Evolutionary conservation across 2,329 filamentous ascomycete species (phyloP).

Genomic region (Alternaria longipes): DNA sequence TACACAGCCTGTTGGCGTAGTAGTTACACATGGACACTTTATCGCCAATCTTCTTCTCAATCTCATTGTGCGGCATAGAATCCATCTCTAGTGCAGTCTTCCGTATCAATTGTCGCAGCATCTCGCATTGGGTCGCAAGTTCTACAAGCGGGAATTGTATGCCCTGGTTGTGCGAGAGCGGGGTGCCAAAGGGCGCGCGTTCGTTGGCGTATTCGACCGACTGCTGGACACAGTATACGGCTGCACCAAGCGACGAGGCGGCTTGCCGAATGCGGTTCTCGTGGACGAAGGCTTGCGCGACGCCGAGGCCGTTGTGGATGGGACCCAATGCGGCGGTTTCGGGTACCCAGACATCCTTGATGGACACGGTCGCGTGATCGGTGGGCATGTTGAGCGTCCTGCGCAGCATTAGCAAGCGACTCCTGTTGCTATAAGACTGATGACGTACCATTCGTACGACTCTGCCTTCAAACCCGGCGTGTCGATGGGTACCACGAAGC

Average conservation of each 20-base stretch:
- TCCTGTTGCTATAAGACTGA: not conserved
- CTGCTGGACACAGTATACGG: conserved; percentile 67
- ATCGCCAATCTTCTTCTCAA: conserved; percentile 67
- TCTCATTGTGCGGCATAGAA: conserved; percentile 60
- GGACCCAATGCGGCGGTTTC: conserved; percentile 62
- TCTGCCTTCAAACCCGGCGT: conserved; percentile 63
- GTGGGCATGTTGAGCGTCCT: conserved; percentile 73
- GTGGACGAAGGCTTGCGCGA: conserved; percentile 72
- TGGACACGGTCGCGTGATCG: conserved; percentile 68
- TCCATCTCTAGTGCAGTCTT: conserved; percentile 72
- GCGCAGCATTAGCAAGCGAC: conserved; percentile 8
- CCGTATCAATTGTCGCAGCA: conserved; percentile 68
- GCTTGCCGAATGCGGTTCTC: conserved; percentile 73
- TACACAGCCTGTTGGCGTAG: conserved; percentile 69
- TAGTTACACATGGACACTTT: conserved; percentile 74
- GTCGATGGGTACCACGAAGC: conserved; percentile 66
- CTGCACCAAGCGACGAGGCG: conserved; percentile 67
- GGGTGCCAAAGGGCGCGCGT: conserved; percentile 65
- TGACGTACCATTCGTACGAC: conserved; percentile 64
- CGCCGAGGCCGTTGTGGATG: conserved; percentile 63
- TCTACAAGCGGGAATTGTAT: conserved; percentile 73
- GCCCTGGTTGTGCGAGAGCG: conserved; percentile 67
- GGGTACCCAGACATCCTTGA: conserved; percentile 67
- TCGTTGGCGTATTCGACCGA: conserved; percentile 65
- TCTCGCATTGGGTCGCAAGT: conserved; percentile 68